Evolutionary conservation across 441 rosid species (phyloP).

Genomic region (Pelargonium cotyledonis): DNA sequence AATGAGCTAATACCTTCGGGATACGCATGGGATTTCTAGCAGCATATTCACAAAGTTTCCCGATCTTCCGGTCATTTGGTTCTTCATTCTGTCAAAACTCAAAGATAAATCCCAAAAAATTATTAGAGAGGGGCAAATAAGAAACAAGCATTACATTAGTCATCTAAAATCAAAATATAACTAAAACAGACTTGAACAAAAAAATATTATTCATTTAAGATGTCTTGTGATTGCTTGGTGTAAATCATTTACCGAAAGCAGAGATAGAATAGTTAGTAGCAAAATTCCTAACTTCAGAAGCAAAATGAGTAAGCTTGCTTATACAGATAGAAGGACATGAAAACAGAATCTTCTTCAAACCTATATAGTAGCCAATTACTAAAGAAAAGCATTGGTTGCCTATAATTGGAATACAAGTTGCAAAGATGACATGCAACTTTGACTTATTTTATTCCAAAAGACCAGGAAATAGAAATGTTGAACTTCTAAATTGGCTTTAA

Average conservation of each 20-base stretch:
- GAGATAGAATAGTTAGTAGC: background rate
- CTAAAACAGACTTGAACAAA: background rate
- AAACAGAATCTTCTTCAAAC: background rate
- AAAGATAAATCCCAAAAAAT: background rate
- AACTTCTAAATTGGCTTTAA: background rate
- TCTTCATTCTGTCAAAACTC: slow-evolving; percentile 55
- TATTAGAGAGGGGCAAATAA: background rate
- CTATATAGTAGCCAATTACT: background rate
- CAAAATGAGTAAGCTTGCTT: background rate
- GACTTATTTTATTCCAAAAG: background rate
- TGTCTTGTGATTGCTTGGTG: background rate
- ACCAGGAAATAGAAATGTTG: background rate
- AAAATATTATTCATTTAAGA: background rate
- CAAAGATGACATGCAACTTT: background rate
- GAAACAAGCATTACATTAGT: background rate
- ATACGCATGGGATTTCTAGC: slow-evolving; percentile 81
- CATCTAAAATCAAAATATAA: background rate
- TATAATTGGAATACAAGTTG: background rate
- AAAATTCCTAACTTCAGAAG: background rate
- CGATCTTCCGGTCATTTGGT: slow-evolving; percentile 82
- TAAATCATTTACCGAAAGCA: background rate
- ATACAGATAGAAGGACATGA: background rate
- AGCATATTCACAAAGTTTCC: slow-evolving; percentile 92
- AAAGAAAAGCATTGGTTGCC: background rate
- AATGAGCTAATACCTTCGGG: slow-evolving; percentile 55